Evolutionary conservation across 345 rosid species (phyloP), one percentile per base, ranked within the genome.

Genomic region (Corymbia maculata): DNA sequence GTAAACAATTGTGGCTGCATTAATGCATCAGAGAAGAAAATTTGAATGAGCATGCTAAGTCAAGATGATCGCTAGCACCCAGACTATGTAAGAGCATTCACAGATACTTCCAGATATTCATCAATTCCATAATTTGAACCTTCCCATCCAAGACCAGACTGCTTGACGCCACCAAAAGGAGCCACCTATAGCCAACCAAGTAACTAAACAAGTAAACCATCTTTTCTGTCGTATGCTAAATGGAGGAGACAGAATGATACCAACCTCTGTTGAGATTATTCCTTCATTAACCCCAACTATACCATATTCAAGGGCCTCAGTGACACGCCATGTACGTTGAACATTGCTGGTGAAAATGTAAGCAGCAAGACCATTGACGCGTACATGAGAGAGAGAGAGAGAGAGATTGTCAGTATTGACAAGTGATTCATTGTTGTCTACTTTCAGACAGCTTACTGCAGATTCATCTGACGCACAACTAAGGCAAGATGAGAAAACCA

Each of bases 91-190:
- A 19, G 16, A 14, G n/a, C 51, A 55, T 84, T 57, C n/a, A 42
- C 10, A 24, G 75, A 89, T 88, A 88, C 90, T 91, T 98, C 98
- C 86, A 94, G 92, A 90, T 95, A 98, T 91, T 97, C 99, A 89
- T 98, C 99, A 89, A 97, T 94, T 88, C 99, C 99, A 86, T 98
- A 98, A 93, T 97, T 97, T 89, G 99, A 98, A 90, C 99, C 99
- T 93, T 98, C 99, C 86, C 98, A 95, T 89, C 99, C 99, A 88
- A 97, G 97, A 90, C 98, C 98, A 85, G 99, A 97, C 90, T 98
- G 98, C 90, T 96, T 96, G 88, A 98, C 94, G 90, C 99, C 99
- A 75, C 99, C 99, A 90, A 97, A 97, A 89, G 99, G 99, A 93
- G 99, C 99, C 89, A 96, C 99, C 99, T 96, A 92, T 84, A 87